Conservation (phyloP, 1,284 basidiomycete species). For the Puccinia hordei region DNA sequence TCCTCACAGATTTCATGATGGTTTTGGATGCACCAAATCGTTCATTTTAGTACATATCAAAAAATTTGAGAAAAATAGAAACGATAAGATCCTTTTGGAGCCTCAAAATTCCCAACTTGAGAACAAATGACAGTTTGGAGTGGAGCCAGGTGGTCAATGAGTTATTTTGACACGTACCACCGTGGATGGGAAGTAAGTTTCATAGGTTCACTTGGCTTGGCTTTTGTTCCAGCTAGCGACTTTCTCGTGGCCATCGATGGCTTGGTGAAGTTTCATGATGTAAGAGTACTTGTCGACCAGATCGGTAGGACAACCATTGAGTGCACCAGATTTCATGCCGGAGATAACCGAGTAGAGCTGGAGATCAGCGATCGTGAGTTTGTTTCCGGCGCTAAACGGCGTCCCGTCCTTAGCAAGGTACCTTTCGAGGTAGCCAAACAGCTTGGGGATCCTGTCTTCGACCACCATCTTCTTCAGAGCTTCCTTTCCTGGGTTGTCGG, state of each 20-base stretch:
- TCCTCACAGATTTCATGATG: no score
- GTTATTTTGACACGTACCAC: no score
- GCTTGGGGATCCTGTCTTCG: not conserved
- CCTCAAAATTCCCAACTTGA: no score
- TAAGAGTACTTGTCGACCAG: slow-evolving; percentile 24
- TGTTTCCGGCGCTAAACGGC: slow-evolving; percentile 27
- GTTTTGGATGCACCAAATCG: no score
- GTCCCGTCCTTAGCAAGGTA: not conserved
- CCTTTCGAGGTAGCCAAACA: slow-evolving; percentile 7
- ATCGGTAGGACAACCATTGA: not conserved
- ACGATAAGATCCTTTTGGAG: no score
- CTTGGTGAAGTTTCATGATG: slow-evolving; percentile 18
- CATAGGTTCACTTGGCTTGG: not conserved
- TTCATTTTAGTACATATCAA: no score
- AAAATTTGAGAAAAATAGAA: no score
- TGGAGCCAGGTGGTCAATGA: no score
- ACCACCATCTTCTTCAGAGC: not conserved
- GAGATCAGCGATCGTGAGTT: slow-evolving; percentile 11
- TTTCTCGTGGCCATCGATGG: slow-evolving; percentile 21
- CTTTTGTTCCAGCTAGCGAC: slow-evolving; percentile 30
- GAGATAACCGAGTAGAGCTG: not conserved
- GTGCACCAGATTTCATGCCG: not conserved
- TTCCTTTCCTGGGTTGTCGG: not conserved
- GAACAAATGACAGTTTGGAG: no score
- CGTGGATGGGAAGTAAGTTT: no score